phyloP scores from a whole-genome alignment of 495 filamentous ascomycete genomes.

The Aspergillus biplanus region DNA sequence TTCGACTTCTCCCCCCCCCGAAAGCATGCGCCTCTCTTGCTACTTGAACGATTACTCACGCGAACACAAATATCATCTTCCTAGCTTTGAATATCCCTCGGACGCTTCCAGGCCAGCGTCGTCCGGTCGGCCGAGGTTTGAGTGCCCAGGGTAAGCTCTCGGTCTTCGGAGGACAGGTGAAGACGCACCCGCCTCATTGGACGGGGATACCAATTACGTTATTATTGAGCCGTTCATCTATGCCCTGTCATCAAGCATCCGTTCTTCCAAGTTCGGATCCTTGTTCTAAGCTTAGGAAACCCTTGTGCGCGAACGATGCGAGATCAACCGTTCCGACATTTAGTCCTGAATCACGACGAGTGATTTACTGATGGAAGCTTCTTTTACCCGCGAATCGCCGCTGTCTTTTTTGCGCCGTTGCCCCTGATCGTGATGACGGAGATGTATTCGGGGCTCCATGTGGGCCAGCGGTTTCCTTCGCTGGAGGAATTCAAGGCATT shows the following conservation, averaged over 20 bases:
- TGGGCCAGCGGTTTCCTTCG: slow-evolving; percentile 49
- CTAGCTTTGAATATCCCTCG: too few species aligned
- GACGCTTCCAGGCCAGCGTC: neutral
- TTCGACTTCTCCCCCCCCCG: neutral
- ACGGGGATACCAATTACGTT: slow-evolving; percentile 12
- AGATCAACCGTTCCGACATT: slow-evolving; percentile 7
- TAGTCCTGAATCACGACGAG: slow-evolving; percentile 23
- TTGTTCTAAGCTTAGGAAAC: neutral
- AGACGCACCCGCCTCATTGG: neutral
- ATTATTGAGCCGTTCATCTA: slow-evolving; percentile 1
- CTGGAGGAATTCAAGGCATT: slow-evolving; percentile 49
- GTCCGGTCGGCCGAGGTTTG: neutral
- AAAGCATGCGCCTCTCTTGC: neutral
- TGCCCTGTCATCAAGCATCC: slow-evolving; percentile 3
- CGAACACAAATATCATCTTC: too few species aligned
- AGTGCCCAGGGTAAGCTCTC: neutral
- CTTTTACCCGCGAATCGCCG: slow-evolving; percentile 25
- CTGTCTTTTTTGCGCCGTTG: slow-evolving; percentile 19
- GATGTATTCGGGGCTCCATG: slow-evolving; percentile 49
- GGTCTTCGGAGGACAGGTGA: neutral
- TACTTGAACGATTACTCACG: neutral
- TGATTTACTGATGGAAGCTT: slow-evolving; percentile 29
- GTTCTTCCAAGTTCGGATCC: neutral
- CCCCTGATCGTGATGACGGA: slow-evolving; percentile 40
- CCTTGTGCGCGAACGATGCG: slow-evolving; percentile 21